These are phyloP conservation scores for Yarrowia hollandica DNA, from an alignment of 805 yeast genomes.

Conservation along the genomic window DNA sequence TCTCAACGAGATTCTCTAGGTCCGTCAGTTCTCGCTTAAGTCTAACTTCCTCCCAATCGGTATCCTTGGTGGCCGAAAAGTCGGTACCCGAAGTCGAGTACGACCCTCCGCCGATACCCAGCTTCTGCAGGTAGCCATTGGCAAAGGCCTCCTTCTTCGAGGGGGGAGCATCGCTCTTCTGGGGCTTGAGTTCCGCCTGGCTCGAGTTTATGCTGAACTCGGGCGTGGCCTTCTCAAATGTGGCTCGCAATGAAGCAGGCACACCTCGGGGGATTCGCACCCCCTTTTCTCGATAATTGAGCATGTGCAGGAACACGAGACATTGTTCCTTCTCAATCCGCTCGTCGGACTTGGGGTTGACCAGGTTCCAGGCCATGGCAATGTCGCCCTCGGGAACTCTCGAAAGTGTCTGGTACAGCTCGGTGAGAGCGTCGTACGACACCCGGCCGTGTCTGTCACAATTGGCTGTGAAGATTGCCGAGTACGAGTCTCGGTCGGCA, in stretches of 20 bases:
- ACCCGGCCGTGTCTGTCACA: constrained; percentile 80
- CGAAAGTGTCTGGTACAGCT: constrained; percentile 64
- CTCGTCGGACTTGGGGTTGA: constrained; percentile 83
- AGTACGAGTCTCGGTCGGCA: constrained; percentile 74
- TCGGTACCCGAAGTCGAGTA: constrained; percentile 59
- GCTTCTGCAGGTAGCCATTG: constrained; percentile 56
- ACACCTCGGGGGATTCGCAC: constrained; percentile 88
- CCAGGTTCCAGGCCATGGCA: constrained; percentile 90
- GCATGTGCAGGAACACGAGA: constrained; percentile 81
- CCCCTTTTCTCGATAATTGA: constrained; percentile 85
- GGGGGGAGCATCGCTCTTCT: constrained; percentile 8
- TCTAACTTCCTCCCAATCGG: constrained; percentile 91
- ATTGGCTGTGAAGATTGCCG: constrained; percentile 69
- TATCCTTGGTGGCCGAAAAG: constrained; percentile 57
- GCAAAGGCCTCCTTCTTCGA: constrained; percentile 39
- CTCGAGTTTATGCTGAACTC: constrained; percentile 53
- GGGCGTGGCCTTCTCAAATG: constrained; percentile 83
- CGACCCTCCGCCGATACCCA: constrained; percentile 49
- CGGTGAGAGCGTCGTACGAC: constrained; percentile 66
- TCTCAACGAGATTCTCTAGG: constrained; percentile 62
- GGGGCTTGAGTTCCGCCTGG: constrained; percentile 47
- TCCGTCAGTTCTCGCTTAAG: constrained; percentile 75
- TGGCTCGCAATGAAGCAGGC: constrained; percentile 89
- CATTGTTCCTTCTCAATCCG: constrained; percentile 94
- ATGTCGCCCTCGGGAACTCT: constrained; percentile 82